Conservation (phyloP, 495 filamentous ascomycete genomes). For the Neurospora hispaniola region DNA sequence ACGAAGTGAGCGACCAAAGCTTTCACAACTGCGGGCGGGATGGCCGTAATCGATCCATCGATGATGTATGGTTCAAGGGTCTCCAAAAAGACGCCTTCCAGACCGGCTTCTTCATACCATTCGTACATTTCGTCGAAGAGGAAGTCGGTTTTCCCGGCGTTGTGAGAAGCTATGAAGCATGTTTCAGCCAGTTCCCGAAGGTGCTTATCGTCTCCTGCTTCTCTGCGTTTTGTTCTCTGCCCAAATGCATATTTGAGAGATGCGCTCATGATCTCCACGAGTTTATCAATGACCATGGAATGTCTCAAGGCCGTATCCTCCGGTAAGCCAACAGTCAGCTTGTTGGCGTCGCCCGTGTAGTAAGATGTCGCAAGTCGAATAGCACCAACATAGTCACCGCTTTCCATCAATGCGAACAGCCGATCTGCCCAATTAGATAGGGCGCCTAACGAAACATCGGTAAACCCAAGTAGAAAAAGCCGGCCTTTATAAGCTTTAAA, state of each 20-base stretch:
- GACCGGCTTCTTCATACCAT: constrained; percentile 69
- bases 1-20: constrained; percentile 73
- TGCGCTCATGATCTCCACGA: constrained; percentile 89
- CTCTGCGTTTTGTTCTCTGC: constrained; percentile 41
- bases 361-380: constrained; percentile 86
- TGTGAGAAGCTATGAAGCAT: constrained; percentile 73
- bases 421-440: constrained; percentile 98
- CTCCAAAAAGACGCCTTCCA: constrained; percentile 70
- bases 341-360: constrained; percentile 79
- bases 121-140: constrained; percentile 86
- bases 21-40: constrained; percentile 81
- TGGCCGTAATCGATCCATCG: constrained; percentile 57
- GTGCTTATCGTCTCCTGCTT: constrained; percentile 44
- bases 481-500: constrained; percentile 92
- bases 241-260: constrained; percentile 86
- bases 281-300: constrained; percentile 72
- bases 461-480: constrained; percentile 81
- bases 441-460: constrained; percentile 77
- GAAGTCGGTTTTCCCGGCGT: constrained; percentile 65
- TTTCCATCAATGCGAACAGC: constrained; percentile 89
- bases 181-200: constrained; percentile 69
- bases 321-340: constrained; percentile 84
- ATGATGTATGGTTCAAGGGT: constrained; percentile 77
- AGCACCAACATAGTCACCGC: constrained; percentile 83
- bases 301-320: constrained; percentile 72